Percentiles rank a stretch among this genome's conserved stretches.
These are phyloP conservation scores for Stachybotrys elegans DNA, from an alignment of 2,329 filamentous ascomycete species.

Conservation along the genomic window DNA sequence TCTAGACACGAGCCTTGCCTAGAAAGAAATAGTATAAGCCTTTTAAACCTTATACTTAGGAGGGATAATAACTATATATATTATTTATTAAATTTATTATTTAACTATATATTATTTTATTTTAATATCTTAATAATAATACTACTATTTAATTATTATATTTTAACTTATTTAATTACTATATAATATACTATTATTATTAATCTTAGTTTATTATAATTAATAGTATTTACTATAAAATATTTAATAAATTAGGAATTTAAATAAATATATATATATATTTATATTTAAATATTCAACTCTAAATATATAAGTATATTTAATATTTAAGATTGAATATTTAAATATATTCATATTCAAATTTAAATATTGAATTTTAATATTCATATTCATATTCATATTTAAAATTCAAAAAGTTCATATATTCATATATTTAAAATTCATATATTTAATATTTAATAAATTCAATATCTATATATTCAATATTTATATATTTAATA, in stretches of 20 bases:
- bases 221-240: neutral
- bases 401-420: neutral
- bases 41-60: neutral
- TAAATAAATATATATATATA: neutral
- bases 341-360: neutral
- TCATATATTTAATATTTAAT: neutral
- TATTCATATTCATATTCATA: neutral
- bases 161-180: neutral
- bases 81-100: neutral
- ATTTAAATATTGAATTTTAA: neutral
- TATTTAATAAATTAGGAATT: neutral
- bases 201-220: neutral
- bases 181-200: too few relatives aligned
- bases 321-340: neutral
- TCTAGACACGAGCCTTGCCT: too few relatives aligned
- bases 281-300: neutral
- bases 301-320: neutral
- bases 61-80: neutral
- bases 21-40: neutral
- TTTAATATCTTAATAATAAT: slow-evolving; percentile 2
- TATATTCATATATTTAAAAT: neutral
- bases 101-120: neutral
- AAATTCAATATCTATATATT: neutral
- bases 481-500: neutral
- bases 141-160: neutral